These are phyloP conservation scores for Beauveria sp. DNA, from an alignment of 2,329 filamentous ascomycete species.

Conservation along the genomic window DNA sequence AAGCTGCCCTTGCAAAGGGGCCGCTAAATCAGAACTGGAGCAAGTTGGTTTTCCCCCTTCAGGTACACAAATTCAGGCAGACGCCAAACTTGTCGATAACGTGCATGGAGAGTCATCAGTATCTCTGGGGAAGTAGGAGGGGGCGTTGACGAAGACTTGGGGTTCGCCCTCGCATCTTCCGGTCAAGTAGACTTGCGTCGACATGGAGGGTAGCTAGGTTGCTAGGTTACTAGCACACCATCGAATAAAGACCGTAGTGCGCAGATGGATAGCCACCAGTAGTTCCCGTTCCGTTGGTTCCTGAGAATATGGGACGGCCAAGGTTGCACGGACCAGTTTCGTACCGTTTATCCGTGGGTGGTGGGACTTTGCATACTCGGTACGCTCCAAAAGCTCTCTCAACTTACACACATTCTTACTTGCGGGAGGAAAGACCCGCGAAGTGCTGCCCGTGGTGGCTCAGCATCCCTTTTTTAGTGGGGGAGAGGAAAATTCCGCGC, in stretches of 20 bases:
- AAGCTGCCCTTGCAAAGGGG: not conserved
- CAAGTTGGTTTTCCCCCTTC: not conserved
- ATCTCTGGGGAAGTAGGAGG: not conserved
- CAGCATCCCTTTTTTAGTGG: not conserved
- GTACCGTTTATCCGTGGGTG: not conserved
- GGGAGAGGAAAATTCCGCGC: not conserved
- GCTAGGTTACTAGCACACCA: not conserved
- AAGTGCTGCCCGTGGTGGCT: not conserved
- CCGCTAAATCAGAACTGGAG: not conserved
- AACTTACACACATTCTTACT: no score
- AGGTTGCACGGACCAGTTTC: not conserved
- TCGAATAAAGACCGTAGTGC: no score
- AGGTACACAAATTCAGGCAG: not conserved
- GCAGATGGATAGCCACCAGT: no score
- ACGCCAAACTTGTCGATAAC: not conserved
- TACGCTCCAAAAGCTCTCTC: no score
- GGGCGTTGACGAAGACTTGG: not conserved
- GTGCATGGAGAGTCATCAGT: no score
- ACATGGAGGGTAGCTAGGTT: not conserved
- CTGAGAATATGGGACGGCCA: not conserved
- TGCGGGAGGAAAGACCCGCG: not conserved
- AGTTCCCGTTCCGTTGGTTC: not conserved
- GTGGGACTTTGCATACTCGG: not conserved
- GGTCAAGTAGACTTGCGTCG: not conserved
- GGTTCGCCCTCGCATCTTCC: not conserved